phyloP scores from a whole-genome alignment of 176 grass and related monocot genomes.

The Zoysia pacifica region DNA sequence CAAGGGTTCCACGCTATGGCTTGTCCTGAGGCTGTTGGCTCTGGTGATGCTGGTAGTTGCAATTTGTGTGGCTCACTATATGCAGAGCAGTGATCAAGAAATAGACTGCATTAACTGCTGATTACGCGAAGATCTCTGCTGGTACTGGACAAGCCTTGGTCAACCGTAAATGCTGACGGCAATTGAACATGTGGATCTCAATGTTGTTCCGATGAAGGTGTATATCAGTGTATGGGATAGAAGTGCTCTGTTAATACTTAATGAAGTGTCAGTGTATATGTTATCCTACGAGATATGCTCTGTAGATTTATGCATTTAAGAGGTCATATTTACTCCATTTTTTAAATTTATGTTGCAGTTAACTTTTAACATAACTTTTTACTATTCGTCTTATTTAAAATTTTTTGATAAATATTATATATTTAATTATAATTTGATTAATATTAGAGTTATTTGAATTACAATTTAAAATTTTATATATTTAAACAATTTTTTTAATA shows the following conservation, averaged over 20 bases:
- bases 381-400: too few relatives aligned
- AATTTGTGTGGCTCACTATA: constrained; percentile 46
- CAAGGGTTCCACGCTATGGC: constrained; percentile 39
- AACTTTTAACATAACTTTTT: too few relatives aligned
- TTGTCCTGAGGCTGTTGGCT: constrained; percentile 44
- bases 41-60: constrained; percentile 43
- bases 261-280: background rate
- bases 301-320: background rate
- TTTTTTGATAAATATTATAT: too few relatives aligned
- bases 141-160: background rate
- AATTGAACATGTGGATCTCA: background rate
- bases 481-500: too few relatives aligned
- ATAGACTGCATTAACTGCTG: constrained; percentile 54
- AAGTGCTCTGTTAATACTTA: background rate
- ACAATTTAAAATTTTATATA: too few relatives aligned
- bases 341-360: too few relatives aligned
- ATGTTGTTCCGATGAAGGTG: background rate
- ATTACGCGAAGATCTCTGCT: background rate
- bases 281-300: background rate
- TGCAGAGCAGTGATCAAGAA: constrained; percentile 38
- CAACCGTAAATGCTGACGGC: background rate
- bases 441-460: too few relatives aligned
- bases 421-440: too few relatives aligned
- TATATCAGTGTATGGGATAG: background rate
- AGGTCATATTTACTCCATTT: too few relatives aligned